A percentile compares a stretch with the other conserved stretches of the same genome.
These are phyloP conservation scores for Schoenoplectus triqueter DNA, from an alignment of 202 grass and related monocot species.

Conservation along the genomic window DNA sequence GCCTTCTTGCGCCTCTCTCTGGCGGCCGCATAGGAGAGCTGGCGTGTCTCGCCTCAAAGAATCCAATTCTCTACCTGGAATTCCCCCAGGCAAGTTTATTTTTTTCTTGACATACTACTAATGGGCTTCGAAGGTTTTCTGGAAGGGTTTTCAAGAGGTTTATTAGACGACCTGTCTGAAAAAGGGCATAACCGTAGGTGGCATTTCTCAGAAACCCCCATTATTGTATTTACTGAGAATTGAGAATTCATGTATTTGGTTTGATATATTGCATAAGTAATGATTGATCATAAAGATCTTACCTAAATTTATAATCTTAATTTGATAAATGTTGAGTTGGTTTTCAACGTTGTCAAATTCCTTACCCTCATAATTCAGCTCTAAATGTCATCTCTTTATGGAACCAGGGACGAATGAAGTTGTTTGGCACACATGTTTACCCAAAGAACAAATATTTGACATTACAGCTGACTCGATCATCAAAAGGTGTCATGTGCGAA, in stretches of 20 bases:
- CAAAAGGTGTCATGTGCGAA: slow-evolving; percentile 80
- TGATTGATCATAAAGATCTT: no score
- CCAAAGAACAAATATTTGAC: slow-evolving; percentile 99
- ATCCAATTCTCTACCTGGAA: slow-evolving; percentile 83
- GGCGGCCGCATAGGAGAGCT: slow-evolving; percentile 79
- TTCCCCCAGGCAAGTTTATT: slow-evolving; percentile 54
- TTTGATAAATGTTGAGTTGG: no score
- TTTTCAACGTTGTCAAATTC: no score
- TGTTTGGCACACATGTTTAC: slow-evolving; percentile 90
- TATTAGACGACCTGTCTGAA: slow-evolving; percentile 4
- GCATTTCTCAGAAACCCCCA: no score
- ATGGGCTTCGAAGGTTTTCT: background rate
- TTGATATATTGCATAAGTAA: no score
- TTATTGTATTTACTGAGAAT: no score
- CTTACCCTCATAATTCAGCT: background rate
- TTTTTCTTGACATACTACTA: background rate
- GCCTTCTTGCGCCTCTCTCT: slow-evolving; percentile 71
- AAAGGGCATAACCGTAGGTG: background rate
- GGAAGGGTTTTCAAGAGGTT: slow-evolving; percentile 32
- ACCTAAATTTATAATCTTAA: no score
- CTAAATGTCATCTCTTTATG: slow-evolving; percentile 10
- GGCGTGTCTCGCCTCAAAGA: slow-evolving; percentile 72
- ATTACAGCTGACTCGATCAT: slow-evolving; percentile 77
- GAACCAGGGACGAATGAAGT: slow-evolving; percentile 85
- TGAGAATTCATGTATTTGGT: no score